phyloP scores from a whole-genome alignment of 768 basidiomycete species.

The Russula sp. region DNA sequence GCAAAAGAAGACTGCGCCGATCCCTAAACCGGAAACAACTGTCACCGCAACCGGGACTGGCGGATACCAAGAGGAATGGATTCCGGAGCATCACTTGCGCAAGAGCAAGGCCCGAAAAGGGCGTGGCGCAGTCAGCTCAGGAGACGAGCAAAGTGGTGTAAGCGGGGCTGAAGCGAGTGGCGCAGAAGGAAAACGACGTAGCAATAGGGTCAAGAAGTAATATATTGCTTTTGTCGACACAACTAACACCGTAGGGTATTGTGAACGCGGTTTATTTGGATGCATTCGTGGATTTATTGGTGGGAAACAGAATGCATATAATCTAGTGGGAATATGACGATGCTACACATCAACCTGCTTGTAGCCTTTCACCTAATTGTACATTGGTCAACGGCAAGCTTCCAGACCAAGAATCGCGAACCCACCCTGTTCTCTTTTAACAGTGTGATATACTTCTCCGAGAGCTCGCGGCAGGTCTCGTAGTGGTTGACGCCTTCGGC shows the following conservation, averaged over 20 bases:
- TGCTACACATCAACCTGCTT: constrained; percentile 65
- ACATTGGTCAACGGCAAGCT: neutral
- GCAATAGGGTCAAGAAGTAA: constrained; percentile 51
- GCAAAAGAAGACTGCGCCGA: constrained; percentile 43
- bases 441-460: constrained; percentile 79
- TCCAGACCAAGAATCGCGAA: constrained; percentile 14
- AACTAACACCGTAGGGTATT: neutral
- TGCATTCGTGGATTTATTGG: neutral
- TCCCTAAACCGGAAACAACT: constrained; percentile 48
- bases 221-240: constrained; percentile 30
- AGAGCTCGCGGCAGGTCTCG: constrained; percentile 82
- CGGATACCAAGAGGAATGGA: constrained; percentile 87
- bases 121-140: constrained; percentile 49
- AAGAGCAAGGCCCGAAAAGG: constrained; percentile 55
- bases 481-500: constrained; percentile 90
- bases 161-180: constrained; percentile 67
- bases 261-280: constrained; percentile 7
- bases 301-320: neutral
- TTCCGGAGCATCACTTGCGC: constrained; percentile 84
- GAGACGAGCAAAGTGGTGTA: constrained; percentile 48
- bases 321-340: constrained; percentile 6
- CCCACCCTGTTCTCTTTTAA: constrained; percentile 77
- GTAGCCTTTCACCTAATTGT: constrained; percentile 76
- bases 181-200: constrained; percentile 47
- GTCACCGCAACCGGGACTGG: constrained; percentile 64